Percentiles rank a stretch among this genome's conserved stretches.
phyloP scores from a whole-genome alignment of 352 stramenopile species.

The Phytopythium kandeliae region DNA sequence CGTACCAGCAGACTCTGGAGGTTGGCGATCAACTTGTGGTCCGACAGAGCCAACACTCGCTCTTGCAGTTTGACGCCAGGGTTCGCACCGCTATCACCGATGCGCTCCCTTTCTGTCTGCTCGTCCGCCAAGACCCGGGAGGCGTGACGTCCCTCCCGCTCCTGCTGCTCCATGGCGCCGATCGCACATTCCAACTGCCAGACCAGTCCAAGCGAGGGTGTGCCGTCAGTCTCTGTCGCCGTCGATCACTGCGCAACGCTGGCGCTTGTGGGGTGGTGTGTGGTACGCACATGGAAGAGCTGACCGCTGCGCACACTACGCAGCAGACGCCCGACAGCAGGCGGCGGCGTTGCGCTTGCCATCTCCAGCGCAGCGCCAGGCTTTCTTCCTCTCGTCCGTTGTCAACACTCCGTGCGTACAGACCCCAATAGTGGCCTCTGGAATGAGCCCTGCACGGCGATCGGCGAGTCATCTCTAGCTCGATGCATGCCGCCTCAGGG shows the following conservation, averaged over 20 bases:
- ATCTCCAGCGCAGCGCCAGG: slow-evolving; percentile 5
- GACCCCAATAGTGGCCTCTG: not conserved
- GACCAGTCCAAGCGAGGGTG: too few relatives aligned
- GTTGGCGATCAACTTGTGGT: slow-evolving; percentile 62
- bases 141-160: not conserved
- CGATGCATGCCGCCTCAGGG: too few relatives aligned
- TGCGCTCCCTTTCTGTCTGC: not conserved
- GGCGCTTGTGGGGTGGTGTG: too few relatives aligned
- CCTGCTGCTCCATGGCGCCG: slow-evolving; percentile 8
- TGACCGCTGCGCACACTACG: slow-evolving; percentile 29
- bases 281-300: slow-evolving; percentile 33
- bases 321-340: slow-evolving; percentile 25
- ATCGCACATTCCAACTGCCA: slow-evolving; percentile 39
- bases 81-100: not conserved
- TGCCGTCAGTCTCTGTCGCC: not conserved
- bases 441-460: too few relatives aligned
- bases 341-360: slow-evolving; percentile 15
- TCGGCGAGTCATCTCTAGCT: too few relatives aligned
- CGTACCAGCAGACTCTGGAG: slow-evolving; percentile 31
- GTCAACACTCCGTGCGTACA: not conserved
- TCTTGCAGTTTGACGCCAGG: slow-evolving; percentile 1
- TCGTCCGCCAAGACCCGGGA: not conserved
- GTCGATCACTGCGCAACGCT: not conserved
- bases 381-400: slow-evolving; percentile 1
- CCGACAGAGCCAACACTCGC: slow-evolving; percentile 29